Evolutionary conservation across 768 basidiomycete genomes (phyloP), one percentile per base, ranked within the genome.

Genomic region (Leccinum obscurum): DNA sequence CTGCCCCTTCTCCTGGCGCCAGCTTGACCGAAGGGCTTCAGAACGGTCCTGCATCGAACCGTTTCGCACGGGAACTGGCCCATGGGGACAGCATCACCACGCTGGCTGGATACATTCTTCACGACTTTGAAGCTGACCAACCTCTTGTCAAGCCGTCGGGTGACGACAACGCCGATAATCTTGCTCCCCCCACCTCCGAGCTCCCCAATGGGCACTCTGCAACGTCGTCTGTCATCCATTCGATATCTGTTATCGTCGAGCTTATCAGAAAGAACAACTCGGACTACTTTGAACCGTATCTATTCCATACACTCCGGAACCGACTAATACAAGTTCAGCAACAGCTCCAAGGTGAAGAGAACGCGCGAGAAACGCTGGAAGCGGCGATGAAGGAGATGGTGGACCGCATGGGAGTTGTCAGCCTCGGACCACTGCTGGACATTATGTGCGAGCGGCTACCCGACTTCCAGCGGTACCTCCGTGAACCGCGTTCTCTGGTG

Each of bases 181-280:
- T 39, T 28, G 30, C 28, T 50, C 22, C 58, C 10, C 53, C 57
- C 34, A 32, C 54, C 35, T 15, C 66, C 20, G 71, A 73, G 32
- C 68, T 56, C 62, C 65, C 72, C 2, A 79, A 77, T 74, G 80
- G 68, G 67, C 87, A 75, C 78, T 86, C 68, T 64, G 75, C 84
- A 8, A 82, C 83, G 1, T 97, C 95, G 11, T 92, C 93, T 7
- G 87, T 98, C 56, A 82, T 90, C 28, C 86, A 94, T 63, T 88
- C 92, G 11, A 90, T 95, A 65, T 88, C 89, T 48, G 87, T 98
- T 68, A 80, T 98, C 61, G 90, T 95, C 64, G 96, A 98, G 72
- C 82, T 97, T 44, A 97, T 98, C 65, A 85, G 95, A 55, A 95
- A 98, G 72, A 98, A 98, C 75, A 98, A 98, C 73, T 96, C 95